Conservation (phyloP, 1,284 basidiomycete genomes). For the Meira nashicola region DNA sequence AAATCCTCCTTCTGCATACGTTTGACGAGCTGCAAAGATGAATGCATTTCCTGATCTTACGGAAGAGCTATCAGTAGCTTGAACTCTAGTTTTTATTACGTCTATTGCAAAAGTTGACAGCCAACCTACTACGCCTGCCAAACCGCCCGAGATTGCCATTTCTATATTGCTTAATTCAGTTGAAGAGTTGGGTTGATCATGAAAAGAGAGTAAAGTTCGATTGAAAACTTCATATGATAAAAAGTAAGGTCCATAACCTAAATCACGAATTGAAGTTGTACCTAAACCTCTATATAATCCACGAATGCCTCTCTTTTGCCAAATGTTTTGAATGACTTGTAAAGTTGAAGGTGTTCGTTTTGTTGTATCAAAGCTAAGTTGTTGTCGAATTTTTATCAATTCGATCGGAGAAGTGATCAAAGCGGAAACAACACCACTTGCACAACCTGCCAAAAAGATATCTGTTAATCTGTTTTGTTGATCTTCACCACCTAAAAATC, state of each 20-base stretch:
- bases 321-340: slow-evolving; percentile 20
- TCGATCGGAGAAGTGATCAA: slow-evolving; percentile 46
- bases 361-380: slow-evolving; percentile 21
- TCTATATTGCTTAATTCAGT: slow-evolving; percentile 22
- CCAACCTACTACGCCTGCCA: slow-evolving; percentile 44
- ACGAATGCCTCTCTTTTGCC: slow-evolving; percentile 20
- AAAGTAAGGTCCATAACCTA: slow-evolving; percentile 45
- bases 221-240: slow-evolving; percentile 38
- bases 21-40: slow-evolving; percentile 18
- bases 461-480: slow-evolving; percentile 13
- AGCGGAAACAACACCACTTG: slow-evolving; percentile 29
- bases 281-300: slow-evolving; percentile 37
- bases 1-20: slow-evolving; percentile 26
- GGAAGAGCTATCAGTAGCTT: slow-evolving; percentile 24
- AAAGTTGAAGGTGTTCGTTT: slow-evolving; percentile 15
- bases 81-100: slow-evolving; percentile 45
- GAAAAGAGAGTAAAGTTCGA: slow-evolving; percentile 14
- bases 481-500: slow-evolving; percentile 15
- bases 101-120: slow-evolving; percentile 44
- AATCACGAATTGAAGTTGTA: slow-evolving; percentile 34
- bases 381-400: slow-evolving; percentile 45
- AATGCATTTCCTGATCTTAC: slow-evolving; percentile 8
- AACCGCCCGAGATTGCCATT: slow-evolving; percentile 35
- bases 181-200: too few species aligned
- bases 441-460: slow-evolving; percentile 36